Evolutionary conservation across 306 rosid species (phyloP).

Genomic region (Sophora flavescens): DNA sequence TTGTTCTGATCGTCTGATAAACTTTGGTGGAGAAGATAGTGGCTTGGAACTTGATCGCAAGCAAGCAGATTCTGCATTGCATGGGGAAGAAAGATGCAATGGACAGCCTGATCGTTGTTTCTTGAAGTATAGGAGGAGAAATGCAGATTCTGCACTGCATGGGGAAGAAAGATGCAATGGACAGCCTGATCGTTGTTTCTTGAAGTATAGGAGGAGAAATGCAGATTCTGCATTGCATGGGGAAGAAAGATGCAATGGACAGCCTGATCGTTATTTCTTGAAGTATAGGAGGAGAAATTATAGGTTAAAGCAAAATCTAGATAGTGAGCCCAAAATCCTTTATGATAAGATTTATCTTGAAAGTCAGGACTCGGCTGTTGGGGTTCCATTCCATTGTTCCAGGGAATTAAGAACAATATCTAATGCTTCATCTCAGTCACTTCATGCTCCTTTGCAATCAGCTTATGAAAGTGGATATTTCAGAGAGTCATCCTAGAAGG

Average conservation of each 20-base stretch:
- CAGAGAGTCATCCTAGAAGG: conserved; percentile 28
- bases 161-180: background rate
- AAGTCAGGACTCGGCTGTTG: conserved; percentile 35
- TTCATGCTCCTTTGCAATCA: conserved; percentile 39
- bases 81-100: background rate
- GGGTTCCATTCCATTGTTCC: conserved; percentile 34
- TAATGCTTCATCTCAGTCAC: conserved; percentile 38
- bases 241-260: conserved; percentile 45
- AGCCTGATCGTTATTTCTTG: conserved; percentile 52
- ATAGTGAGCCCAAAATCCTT: conserved; percentile 19
- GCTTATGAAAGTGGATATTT: conserved; percentile 39
- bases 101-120: background rate
- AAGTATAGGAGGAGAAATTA: conserved; percentile 62
- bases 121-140: background rate
- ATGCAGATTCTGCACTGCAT: background rate
- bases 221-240: conserved; percentile 28
- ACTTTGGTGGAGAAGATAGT: conserved; percentile 46
- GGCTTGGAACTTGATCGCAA: conserved; percentile 54
- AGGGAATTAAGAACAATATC: conserved; percentile 36
- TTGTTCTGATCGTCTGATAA: conserved; percentile 53
- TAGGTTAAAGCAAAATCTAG: conserved; percentile 34
- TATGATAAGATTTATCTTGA: conserved; percentile 15
- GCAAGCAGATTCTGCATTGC: conserved; percentile 37
- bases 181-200: background rate
- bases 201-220: background rate